phyloP scores from a whole-genome alignment of 805 yeast genomes.

The Starmerella floricola region DNA sequence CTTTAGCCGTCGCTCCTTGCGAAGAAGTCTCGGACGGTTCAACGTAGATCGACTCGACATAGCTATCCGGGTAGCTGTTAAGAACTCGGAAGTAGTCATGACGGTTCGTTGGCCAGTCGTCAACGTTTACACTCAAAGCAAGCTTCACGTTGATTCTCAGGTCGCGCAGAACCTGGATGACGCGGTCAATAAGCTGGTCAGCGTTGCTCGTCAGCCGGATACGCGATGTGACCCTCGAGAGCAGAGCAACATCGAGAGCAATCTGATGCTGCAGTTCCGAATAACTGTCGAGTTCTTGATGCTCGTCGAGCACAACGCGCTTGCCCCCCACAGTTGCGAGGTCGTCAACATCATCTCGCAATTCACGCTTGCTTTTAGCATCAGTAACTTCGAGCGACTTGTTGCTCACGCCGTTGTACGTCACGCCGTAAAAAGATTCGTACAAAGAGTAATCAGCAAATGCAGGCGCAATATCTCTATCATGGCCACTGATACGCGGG shows the following conservation, averaged over 20 bases:
- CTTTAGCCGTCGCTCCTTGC: not conserved
- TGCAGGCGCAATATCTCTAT: conserved; percentile 4
- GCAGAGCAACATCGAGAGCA: conserved; percentile 41
- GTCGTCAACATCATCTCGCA: too few species aligned
- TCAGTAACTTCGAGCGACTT: too few species aligned
- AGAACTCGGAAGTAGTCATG: conserved; percentile 9
- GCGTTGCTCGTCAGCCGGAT: conserved; percentile 50
- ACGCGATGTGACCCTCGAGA: conserved; percentile 48
- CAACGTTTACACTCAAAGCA: conserved; percentile 54
- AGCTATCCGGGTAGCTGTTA: conserved; percentile 2
- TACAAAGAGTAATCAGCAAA: conserved; percentile 13
- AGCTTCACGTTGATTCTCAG: conserved; percentile 44
- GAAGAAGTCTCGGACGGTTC: conserved; percentile 1
- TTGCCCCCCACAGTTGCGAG: too few species aligned
- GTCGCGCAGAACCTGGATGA: conserved; percentile 42
- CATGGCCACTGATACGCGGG: conserved; percentile 2
- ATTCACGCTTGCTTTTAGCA: too few species aligned
- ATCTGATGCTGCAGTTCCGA: conserved; percentile 33
- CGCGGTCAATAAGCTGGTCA: conserved; percentile 43
- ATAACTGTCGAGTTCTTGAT: too few species aligned
- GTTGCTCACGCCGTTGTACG: too few species aligned
- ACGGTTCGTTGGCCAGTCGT: conserved; percentile 20
- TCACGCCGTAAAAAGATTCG: conserved; percentile 13
- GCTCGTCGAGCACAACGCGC: too few species aligned
- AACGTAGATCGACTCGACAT: conserved; percentile 3